These are phyloP conservation scores for Saururus chinensis DNA, from an alignment of 164 flowering plant genomes.

Conservation along the genomic window DNA sequence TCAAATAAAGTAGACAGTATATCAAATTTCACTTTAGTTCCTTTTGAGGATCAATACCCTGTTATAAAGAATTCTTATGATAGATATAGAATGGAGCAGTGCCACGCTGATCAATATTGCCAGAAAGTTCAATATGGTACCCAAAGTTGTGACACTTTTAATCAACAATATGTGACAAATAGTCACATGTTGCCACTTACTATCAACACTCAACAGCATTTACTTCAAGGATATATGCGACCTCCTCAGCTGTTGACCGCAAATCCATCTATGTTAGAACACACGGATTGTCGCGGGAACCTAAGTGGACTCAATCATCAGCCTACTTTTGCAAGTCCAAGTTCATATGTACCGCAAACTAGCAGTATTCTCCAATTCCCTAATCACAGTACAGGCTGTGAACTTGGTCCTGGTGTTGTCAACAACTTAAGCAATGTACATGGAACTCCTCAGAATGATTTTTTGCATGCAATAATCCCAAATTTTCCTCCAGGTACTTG, in stretches of 20 bases:
- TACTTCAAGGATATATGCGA: not conserved
- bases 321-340: not conserved
- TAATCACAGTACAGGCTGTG: not conserved
- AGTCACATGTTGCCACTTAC: not conserved
- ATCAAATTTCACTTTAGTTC: constrained; percentile 1
- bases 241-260: not conserved
- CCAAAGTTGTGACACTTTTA: not conserved
- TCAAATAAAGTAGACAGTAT: constrained; percentile 2
- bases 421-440: not conserved
- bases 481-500: constrained; percentile 3
- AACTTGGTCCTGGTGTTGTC: not conserved
- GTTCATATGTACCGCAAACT: not conserved
- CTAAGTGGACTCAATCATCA: not conserved
- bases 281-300: not conserved
- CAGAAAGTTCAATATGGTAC: not conserved
- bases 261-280: not conserved
- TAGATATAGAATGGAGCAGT: constrained; percentile 1
- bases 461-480: not conserved
- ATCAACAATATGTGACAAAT: not conserved
- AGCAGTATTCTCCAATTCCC: not conserved
- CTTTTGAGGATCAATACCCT: constrained; percentile 3
- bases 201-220: not conserved
- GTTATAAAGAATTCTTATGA: not conserved
- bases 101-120: not conserved
- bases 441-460: not conserved